Conservation (phyloP, 1,284 basidiomycete genomes). For the Polyporus tsugae region DNA sequence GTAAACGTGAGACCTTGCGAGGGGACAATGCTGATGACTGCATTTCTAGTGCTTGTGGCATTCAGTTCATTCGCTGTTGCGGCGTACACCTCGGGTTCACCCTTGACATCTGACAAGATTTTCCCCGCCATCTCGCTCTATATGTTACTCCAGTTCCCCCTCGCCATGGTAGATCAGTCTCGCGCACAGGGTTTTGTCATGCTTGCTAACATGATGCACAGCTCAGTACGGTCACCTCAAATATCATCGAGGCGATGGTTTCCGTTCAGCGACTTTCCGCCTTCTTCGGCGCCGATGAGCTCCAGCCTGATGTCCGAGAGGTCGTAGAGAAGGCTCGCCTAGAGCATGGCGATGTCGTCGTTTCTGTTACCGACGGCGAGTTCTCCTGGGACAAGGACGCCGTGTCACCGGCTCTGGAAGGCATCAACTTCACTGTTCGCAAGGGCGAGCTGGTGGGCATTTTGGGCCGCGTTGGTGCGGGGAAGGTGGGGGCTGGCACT, state of each 20-base stretch:
- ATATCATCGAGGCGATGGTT: slow-evolving; percentile 87
- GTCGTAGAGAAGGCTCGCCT: slow-evolving; percentile 55
- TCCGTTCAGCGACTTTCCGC: slow-evolving; percentile 82
- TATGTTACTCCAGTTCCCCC: slow-evolving; percentile 88
- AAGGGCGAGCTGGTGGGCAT: slow-evolving; percentile 92
- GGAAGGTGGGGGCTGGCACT: slow-evolving; percentile 69
- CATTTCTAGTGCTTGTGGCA: slow-evolving; percentile 71
- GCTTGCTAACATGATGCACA: slow-evolving; percentile 34
- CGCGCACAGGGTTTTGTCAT: too few species aligned
- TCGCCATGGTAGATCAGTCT: slow-evolving; percentile 72
- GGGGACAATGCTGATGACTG: slow-evolving; percentile 26
- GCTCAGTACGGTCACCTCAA: slow-evolving; percentile 78
- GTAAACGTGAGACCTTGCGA: slow-evolving; percentile 25
- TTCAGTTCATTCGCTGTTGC: slow-evolving; percentile 91
- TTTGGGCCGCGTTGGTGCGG: slow-evolving; percentile 91
- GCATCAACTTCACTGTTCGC: slow-evolving; percentile 77
- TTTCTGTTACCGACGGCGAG: slow-evolving; percentile 78
- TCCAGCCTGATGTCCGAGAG: slow-evolving; percentile 79
- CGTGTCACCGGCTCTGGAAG: slow-evolving; percentile 73
- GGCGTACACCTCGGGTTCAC: slow-evolving; percentile 70
- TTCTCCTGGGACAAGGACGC: slow-evolving; percentile 79
- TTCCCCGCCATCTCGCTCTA: slow-evolving; percentile 96
- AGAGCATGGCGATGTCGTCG: slow-evolving; percentile 70
- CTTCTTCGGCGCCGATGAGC: slow-evolving; percentile 84
- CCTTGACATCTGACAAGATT: slow-evolving; percentile 90